Percentiles rank a stretch among this genome's conserved stretches.
Evolutionary conservation across 306 rosid genomes (phyloP).

Genomic region (Begonia fuchsioides): DNA sequence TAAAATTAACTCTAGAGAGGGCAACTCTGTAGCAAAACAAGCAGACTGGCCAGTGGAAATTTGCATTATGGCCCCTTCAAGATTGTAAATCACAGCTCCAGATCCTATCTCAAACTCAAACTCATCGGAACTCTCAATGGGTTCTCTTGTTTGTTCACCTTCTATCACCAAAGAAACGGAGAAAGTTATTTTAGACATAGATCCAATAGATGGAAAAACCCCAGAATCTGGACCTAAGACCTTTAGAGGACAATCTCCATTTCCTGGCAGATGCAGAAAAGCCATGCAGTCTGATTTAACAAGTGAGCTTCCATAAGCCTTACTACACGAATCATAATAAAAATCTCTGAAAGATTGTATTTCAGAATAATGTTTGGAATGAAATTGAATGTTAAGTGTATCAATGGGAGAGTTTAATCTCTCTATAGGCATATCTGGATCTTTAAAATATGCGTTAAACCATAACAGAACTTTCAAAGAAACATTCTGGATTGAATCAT

Average conservation of each 20-base stretch:
- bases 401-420: conserved; percentile 28
- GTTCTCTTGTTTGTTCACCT: conserved; percentile 28
- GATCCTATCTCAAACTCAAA: conserved; percentile 89
- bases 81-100: conserved; percentile 38
- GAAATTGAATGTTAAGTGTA: conserved; percentile 28
- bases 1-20: conserved; percentile 47
- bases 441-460: conserved; percentile 50
- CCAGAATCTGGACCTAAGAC: conserved; percentile 75
- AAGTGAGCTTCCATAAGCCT: conserved; percentile 17
- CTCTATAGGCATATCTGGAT: conserved; percentile 27
- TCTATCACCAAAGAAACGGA: conserved; percentile 42
- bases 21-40: conserved; percentile 28
- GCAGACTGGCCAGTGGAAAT: conserved; percentile 79
- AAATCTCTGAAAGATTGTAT: conserved; percentile 29
- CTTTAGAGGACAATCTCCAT: conserved; percentile 17
- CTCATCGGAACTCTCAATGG: conserved; percentile 53
- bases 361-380: conserved; percentile 18
- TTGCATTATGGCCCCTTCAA: conserved; percentile 60
- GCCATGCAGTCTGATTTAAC: conserved; percentile 16
- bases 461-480: conserved; percentile 64
- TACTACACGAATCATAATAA: conserved; percentile 22
- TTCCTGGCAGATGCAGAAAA: conserved; percentile 11
- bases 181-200: conserved; percentile 45
- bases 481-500: conserved; percentile 64
- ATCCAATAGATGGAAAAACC: conserved; percentile 60